Conservation (phyloP, 2,329 filamentous ascomycete genomes). For the Xylaria digitata region DNA sequence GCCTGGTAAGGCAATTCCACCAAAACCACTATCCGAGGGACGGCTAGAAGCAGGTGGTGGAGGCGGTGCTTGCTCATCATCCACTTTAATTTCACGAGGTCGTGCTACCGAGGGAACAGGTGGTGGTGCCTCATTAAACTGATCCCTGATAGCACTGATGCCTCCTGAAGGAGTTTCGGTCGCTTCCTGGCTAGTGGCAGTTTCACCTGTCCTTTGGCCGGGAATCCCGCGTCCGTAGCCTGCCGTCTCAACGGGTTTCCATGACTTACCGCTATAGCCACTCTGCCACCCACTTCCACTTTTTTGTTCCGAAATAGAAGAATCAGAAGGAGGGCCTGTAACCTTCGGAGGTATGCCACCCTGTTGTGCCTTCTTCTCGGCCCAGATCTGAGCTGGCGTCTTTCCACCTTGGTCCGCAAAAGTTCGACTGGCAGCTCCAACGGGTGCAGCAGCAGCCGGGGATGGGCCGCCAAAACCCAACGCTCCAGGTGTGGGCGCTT, state of each 20-base stretch:
- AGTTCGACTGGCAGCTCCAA: slow-evolving; percentile 86
- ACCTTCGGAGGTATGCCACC: slow-evolving; percentile 64
- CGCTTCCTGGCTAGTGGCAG: slow-evolving; percentile 58
- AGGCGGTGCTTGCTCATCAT: slow-evolving; percentile 66
- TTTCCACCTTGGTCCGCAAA: slow-evolving; percentile 96
- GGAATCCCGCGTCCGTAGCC: slow-evolving; percentile 73
- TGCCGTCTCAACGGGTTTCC: slow-evolving; percentile 83
- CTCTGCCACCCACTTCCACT: slow-evolving; percentile 86
- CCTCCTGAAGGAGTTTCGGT: slow-evolving; percentile 70
- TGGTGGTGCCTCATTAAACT: slow-evolving; percentile 81
- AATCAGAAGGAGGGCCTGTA: slow-evolving; percentile 57
- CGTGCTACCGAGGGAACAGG: slow-evolving; percentile 61
- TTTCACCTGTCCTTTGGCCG: slow-evolving; percentile 72
- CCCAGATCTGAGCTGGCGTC: slow-evolving; percentile 96
- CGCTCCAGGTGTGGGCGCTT: slow-evolving; percentile 81
- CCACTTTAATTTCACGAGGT: slow-evolving; percentile 42
- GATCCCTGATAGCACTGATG: slow-evolving; percentile 80
- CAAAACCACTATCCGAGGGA: slow-evolving; percentile 57
- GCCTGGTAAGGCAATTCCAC: slow-evolving; percentile 82
- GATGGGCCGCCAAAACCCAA: slow-evolving; percentile 73
- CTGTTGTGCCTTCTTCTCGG: slow-evolving; percentile 92
- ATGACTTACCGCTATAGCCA: slow-evolving; percentile 88
- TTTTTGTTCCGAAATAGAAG: slow-evolving; percentile 72
- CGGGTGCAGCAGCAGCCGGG: slow-evolving; percentile 67
- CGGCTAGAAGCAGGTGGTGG: slow-evolving; percentile 73